Conservation (phyloP, 2,329 filamentous ascomycete genomes). For the Cadophora luteo-olivacea region DNA sequence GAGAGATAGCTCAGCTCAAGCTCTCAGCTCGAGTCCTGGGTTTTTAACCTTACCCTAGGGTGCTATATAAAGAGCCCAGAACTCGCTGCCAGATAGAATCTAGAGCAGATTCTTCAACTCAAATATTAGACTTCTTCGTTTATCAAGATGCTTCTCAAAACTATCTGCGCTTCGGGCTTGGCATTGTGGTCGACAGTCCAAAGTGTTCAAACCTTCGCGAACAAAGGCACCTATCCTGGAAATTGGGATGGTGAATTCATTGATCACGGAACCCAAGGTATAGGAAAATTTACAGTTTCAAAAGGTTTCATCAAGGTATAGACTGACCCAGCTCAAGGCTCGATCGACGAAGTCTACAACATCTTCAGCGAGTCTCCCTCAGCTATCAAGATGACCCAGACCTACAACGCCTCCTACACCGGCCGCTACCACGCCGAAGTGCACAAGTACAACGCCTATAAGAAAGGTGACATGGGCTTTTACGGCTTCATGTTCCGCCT, state of each 20-base stretch:
- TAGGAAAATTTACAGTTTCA: no score
- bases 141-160: slow-evolving; percentile 6
- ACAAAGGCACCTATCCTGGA: slow-evolving; percentile 26
- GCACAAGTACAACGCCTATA: slow-evolving; percentile 52
- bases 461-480: slow-evolving; percentile 52
- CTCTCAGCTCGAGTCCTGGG: no score
- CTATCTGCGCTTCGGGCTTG: not conserved
- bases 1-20: no score
- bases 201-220: slow-evolving; percentile 20
- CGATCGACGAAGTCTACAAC: slow-evolving; percentile 27
- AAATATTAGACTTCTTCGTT: no score
- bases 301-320: no score
- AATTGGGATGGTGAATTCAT: slow-evolving; percentile 22
- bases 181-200: not conserved
- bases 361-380: slow-evolving; percentile 22
- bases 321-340: slow-evolving; percentile 13
- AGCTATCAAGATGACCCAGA: slow-evolving; percentile 45
- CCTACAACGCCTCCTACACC: slow-evolving; percentile 49
- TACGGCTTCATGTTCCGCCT: slow-evolving; percentile 61
- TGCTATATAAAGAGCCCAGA: no score
- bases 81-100: no score
- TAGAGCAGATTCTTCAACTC: no score
- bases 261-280: not conserved
- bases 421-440: slow-evolving; percentile 59
- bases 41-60: no score